Evolutionary conservation across 805 yeast genomes (phyloP).

Genomic region (Kodamaea neixiangensis): DNA sequence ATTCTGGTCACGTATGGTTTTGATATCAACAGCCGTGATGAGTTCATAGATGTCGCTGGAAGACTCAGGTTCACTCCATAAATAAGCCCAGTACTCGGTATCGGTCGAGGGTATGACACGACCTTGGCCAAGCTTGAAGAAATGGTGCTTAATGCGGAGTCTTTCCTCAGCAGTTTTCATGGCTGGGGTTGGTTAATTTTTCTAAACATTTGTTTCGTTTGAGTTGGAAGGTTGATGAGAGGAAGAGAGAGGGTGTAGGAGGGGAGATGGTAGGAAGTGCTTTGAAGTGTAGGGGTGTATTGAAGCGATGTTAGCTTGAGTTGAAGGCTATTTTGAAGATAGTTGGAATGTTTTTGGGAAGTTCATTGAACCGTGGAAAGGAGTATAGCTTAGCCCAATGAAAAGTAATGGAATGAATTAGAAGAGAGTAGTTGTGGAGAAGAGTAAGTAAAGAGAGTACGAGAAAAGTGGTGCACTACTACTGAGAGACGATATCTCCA

Average conservation of each 20-base stretch:
- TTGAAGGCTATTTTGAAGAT: too few relatives aligned
- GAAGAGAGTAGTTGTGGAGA: neutral
- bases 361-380: neutral
- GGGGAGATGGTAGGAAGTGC: neutral
- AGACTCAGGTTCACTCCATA: constrained; percentile 43
- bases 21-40: constrained; percentile 58
- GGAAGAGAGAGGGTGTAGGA: neutral
- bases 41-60: constrained; percentile 60
- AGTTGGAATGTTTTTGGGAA: too few relatives aligned
- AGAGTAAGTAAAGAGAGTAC: too few relatives aligned
- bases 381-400: neutral
- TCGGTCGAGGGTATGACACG: constrained; percentile 30
- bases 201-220: neutral
- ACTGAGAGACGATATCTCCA: too few relatives aligned
- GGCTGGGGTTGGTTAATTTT: neutral
- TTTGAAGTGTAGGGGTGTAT: neutral
- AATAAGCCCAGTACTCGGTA: constrained; percentile 30
- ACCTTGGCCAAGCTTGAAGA: constrained; percentile 56
- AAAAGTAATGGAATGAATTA: neutral
- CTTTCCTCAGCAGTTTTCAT: constrained; percentile 78
- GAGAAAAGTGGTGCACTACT: neutral
- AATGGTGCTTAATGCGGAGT: constrained; percentile 54
- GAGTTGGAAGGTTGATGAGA: neutral
- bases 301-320: too few relatives aligned
- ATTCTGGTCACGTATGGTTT: constrained; percentile 59